These are phyloP conservation scores for Lithohypha guttulata DNA, from an alignment of 2,329 filamentous ascomycete species.

Conservation along the genomic window DNA sequence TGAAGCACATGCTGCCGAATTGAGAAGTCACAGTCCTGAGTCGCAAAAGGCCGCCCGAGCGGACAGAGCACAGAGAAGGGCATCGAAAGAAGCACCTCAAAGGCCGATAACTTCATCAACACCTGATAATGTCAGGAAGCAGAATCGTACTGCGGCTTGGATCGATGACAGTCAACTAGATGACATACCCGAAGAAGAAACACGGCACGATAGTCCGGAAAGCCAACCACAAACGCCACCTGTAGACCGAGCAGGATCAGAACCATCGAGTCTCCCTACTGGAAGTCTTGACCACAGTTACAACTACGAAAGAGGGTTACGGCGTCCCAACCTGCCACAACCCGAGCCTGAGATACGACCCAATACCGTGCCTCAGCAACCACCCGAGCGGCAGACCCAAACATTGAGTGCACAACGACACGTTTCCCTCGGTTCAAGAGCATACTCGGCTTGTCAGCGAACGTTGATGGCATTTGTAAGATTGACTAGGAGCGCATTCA, in stretches of 20 bases:
- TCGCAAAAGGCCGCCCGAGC: slow-evolving; percentile 12
- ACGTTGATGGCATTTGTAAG: no score
- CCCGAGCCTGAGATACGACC: not conserved
- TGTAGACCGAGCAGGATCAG: slow-evolving; percentile 1
- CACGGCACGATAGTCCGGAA: not conserved
- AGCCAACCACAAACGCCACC: slow-evolving; percentile 2
- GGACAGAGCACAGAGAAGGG: slow-evolving; percentile 21
- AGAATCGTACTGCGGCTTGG: slow-evolving; percentile 18
- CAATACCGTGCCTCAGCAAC: not conserved
- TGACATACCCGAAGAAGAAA: slow-evolving; percentile 18
- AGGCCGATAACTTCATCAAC: slow-evolving; percentile 9
- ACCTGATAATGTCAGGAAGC: slow-evolving; percentile 13
- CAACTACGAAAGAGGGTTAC: slow-evolving; percentile 20
- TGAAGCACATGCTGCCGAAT: slow-evolving; percentile 13
- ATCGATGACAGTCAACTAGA: slow-evolving; percentile 15
- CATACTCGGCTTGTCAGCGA: no score
- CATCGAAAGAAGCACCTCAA: slow-evolving; percentile 18
- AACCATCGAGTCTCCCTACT: slow-evolving; percentile 21
- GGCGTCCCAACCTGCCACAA: slow-evolving; percentile 14
- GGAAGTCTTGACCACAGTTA: slow-evolving; percentile 22
- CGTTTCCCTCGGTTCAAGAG: no score
- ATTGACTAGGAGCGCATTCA: no score
- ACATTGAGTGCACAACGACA: not conserved
- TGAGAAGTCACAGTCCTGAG: slow-evolving; percentile 13
- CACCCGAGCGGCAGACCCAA: not conserved